Conservation (phyloP, 2,329 filamentous ascomycete genomes). For the Colletotrichum phormii region DNA sequence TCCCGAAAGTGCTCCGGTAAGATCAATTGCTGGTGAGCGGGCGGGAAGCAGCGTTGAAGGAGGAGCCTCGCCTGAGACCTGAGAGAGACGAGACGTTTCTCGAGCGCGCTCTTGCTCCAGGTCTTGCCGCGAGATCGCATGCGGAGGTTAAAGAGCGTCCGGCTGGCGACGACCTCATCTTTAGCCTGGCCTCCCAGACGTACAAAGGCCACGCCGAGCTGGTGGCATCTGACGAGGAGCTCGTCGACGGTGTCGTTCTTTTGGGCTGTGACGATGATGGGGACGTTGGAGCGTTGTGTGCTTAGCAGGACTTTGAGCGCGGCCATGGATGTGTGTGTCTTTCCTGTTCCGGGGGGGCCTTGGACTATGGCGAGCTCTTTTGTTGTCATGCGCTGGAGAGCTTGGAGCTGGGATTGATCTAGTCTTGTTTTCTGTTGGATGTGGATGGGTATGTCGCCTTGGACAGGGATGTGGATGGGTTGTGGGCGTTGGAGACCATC, state of each 20-base stretch:
- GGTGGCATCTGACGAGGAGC: conserved; percentile 72
- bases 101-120: conserved; percentile 40
- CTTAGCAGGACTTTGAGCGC: conserved; percentile 74
- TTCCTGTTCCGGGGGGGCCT: conserved; percentile 80
- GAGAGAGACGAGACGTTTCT: conserved; percentile 14
- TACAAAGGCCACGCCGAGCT: conserved; percentile 65
- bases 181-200: conserved; percentile 75
- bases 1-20: conserved; percentile 13
- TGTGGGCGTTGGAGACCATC: neutral
- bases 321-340: conserved; percentile 84
- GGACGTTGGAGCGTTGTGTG: conserved; percentile 69
- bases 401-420: conserved; percentile 77
- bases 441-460: conserved; percentile 8
- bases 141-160: conserved; percentile 73
- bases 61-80: conserved; percentile 10
- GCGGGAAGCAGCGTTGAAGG: conserved; percentile 12
- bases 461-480: neutral
- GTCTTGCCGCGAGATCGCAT: neutral
- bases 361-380: conserved; percentile 82
- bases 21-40: conserved; percentile 1
- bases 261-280: conserved; percentile 84
- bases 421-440: conserved; percentile 54
- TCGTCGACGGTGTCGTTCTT: conserved; percentile 94
- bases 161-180: conserved; percentile 72
- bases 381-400: conserved; percentile 77